Conservation (phyloP, 2,329 filamentous ascomycete species). For the Aspergillus latus region DNA sequence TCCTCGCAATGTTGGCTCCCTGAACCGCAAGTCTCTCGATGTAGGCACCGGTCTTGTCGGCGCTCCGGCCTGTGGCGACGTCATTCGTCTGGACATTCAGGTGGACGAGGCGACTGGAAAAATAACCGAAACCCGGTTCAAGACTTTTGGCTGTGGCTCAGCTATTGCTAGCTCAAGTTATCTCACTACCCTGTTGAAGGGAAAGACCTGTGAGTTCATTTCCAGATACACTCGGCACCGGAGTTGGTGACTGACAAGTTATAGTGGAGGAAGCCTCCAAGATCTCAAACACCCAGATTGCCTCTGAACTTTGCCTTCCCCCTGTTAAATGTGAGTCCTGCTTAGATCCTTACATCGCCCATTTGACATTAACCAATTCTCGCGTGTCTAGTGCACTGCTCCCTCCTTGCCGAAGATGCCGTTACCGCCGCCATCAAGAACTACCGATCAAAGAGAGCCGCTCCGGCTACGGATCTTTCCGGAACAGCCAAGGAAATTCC, state of each 20-base stretch:
- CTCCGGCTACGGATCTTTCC: constrained; percentile 70
- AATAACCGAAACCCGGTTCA: constrained; percentile 95
- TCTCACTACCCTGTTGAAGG: constrained; percentile 88
- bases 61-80: constrained; percentile 87
- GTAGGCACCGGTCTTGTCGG: constrained; percentile 90
- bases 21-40: constrained; percentile 75
- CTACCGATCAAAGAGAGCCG: constrained; percentile 88
- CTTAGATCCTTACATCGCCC: neutral
- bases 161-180: constrained; percentile 96
- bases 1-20: constrained; percentile 66
- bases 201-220: constrained; percentile 65
- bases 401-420: constrained; percentile 87
- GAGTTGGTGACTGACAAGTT: constrained; percentile 1
- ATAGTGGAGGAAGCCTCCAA: constrained; percentile 80
- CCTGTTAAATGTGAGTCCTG: constrained; percentile 73
- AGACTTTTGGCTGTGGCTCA: constrained; percentile 92
- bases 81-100: constrained; percentile 92
- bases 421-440: constrained; percentile 90
- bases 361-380: constrained; percentile 13
- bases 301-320: constrained; percentile 90
- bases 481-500: constrained; percentile 58
- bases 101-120: constrained; percentile 85
- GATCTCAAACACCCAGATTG: constrained; percentile 97
- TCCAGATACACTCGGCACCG: neutral
- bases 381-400: constrained; percentile 70